These are phyloP conservation scores for Zygosaccharomyces siamensis DNA, from an alignment of 805 yeast genomes.

Conservation along the genomic window DNA sequence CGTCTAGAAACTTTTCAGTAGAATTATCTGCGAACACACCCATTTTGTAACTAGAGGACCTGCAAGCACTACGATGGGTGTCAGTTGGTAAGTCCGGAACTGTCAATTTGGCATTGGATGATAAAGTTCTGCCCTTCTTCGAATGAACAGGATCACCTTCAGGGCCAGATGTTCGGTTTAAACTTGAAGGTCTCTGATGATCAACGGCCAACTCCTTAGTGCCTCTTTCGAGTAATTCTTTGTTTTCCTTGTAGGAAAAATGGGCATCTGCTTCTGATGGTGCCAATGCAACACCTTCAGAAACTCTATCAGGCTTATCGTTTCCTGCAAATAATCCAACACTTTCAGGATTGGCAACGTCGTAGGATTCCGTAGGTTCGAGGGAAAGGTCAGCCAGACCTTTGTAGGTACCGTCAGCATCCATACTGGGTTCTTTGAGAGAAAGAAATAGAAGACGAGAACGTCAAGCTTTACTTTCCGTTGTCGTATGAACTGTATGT, in stretches of 20 bases:
- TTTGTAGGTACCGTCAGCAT: slow-evolving; percentile 7
- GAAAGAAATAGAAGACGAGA: background rate
- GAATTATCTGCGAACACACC: slow-evolving; percentile 46
- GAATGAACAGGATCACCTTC: slow-evolving; percentile 4
- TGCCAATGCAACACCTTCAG: slow-evolving; percentile 10
- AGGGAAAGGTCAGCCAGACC: slow-evolving; percentile 22
- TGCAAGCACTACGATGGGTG: background rate
- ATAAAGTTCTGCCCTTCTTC: slow-evolving; percentile 17
- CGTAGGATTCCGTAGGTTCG: slow-evolving; percentile 29
- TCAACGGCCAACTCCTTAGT: slow-evolving; percentile 31
- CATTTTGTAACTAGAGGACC: slow-evolving; percentile 37
- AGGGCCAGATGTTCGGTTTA: slow-evolving; percentile 17
- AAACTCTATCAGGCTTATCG: slow-evolving; percentile 9
- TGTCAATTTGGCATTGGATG: slow-evolving; percentile 25
- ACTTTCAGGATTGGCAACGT: slow-evolving; percentile 15
- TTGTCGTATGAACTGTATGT: too few relatives aligned
- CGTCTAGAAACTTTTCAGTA: slow-evolving; percentile 48
- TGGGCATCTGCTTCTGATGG: slow-evolving; percentile 17
- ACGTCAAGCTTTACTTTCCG: too few relatives aligned
- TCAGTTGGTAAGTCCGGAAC: slow-evolving; percentile 24
- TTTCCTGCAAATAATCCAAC: slow-evolving; percentile 17
- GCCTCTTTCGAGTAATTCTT: slow-evolving; percentile 29
- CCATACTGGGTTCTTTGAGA: slow-evolving; percentile 6
- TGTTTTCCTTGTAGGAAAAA: slow-evolving; percentile 33
- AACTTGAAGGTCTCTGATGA: slow-evolving; percentile 10